Percentiles rank a stretch among this genome's conserved stretches.
Evolutionary conservation across 2,329 filamentous ascomycete species (phyloP).

Genomic region (Metarhizium brunneum): DNA sequence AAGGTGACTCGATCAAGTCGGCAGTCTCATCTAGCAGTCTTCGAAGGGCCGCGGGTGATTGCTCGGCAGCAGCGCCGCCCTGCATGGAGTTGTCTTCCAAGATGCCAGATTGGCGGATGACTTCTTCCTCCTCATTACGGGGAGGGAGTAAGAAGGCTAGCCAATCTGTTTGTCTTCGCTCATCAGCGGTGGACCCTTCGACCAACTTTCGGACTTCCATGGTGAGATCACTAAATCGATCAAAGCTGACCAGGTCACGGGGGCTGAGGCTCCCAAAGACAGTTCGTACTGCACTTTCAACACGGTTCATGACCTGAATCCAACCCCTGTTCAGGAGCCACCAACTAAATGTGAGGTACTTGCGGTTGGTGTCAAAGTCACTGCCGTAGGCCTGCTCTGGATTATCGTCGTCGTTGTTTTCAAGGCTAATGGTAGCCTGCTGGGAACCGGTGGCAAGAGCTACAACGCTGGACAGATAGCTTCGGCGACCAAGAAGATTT

Average conservation of each 20-base stretch:
- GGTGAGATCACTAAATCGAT: slow-evolving; percentile 70
- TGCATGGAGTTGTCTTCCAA: slow-evolving; percentile 37
- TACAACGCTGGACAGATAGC: slow-evolving; percentile 92
- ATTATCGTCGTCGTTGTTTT: slow-evolving; percentile 88
- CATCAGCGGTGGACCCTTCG: slow-evolving; percentile 50
- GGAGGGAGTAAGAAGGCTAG: slow-evolving; percentile 76
- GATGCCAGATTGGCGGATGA: slow-evolving; percentile 81
- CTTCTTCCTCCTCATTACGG: slow-evolving; percentile 66
- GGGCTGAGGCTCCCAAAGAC: slow-evolving; percentile 86
- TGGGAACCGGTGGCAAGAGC: slow-evolving; percentile 71
- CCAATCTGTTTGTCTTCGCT: slow-evolving; percentile 52
- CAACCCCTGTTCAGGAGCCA: slow-evolving; percentile 92
- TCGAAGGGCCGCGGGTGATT: slow-evolving; percentile 54
- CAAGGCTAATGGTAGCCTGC: slow-evolving; percentile 73
- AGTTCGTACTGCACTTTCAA: slow-evolving; percentile 77
- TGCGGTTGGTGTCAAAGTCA: slow-evolving; percentile 92
- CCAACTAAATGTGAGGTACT: slow-evolving; percentile 95
- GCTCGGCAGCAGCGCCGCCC: slow-evolving; percentile 24
- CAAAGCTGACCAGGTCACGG: slow-evolving; percentile 76
- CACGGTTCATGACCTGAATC: slow-evolving; percentile 69
- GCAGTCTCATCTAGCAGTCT: slow-evolving; percentile 90
- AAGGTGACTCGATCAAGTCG: slow-evolving; percentile 88
- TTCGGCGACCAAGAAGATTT: slow-evolving; percentile 89
- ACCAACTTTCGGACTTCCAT: slow-evolving; percentile 76
- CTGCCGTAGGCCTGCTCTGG: slow-evolving; percentile 75